These are phyloP conservation scores for Stemphylium lycopersici DNA, from an alignment of 2,329 filamentous ascomycete species.

Conservation along the genomic window DNA sequence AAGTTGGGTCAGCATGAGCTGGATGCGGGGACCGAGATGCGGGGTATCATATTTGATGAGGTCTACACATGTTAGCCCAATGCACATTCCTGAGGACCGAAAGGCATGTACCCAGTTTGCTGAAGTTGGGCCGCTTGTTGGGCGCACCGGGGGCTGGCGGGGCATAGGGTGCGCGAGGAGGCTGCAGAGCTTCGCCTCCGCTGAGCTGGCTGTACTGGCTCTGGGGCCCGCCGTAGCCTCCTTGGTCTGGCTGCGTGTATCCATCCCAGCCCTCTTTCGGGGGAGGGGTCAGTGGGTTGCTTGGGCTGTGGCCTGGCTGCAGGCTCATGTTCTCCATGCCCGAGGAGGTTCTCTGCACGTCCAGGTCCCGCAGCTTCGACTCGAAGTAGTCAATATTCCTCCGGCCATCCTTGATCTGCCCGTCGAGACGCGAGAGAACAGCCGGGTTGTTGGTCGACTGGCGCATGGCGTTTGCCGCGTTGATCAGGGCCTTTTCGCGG, in stretches of 20 bases:
- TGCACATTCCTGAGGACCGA: too few relatives aligned
- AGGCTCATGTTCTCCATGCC: slow-evolving; percentile 72
- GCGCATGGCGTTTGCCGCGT: slow-evolving; percentile 92
- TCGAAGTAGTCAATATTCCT: slow-evolving; percentile 96
- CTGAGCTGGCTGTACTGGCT: slow-evolving; percentile 64
- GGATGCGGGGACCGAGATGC: slow-evolving; percentile 93
- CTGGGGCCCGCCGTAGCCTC: slow-evolving; percentile 64
- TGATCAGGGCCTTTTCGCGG: slow-evolving; percentile 93
- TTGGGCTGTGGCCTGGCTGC: slow-evolving; percentile 53
- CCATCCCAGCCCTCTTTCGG: slow-evolving; percentile 70
- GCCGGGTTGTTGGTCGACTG: slow-evolving; percentile 92
- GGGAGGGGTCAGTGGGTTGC: slow-evolving; percentile 61
- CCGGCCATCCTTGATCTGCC: slow-evolving; percentile 90
- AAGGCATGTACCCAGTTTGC: slow-evolving; percentile 78
- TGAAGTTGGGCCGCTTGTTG: slow-evolving; percentile 82
- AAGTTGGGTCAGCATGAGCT: slow-evolving; percentile 97
- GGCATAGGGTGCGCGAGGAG: slow-evolving; percentile 78
- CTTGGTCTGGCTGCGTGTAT: slow-evolving; percentile 61
- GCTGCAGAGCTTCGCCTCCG: slow-evolving; percentile 76
- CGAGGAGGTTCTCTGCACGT: slow-evolving; percentile 76
- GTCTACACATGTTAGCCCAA: slow-evolving; percentile 61
- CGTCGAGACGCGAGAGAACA: slow-evolving; percentile 88
- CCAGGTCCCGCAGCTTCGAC: slow-evolving; percentile 85
- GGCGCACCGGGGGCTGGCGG: slow-evolving; percentile 71
- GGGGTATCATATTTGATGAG: slow-evolving; percentile 98